Conservation (phyloP, 805 yeast genomes). For the Ascoidea rubescens region DNA sequence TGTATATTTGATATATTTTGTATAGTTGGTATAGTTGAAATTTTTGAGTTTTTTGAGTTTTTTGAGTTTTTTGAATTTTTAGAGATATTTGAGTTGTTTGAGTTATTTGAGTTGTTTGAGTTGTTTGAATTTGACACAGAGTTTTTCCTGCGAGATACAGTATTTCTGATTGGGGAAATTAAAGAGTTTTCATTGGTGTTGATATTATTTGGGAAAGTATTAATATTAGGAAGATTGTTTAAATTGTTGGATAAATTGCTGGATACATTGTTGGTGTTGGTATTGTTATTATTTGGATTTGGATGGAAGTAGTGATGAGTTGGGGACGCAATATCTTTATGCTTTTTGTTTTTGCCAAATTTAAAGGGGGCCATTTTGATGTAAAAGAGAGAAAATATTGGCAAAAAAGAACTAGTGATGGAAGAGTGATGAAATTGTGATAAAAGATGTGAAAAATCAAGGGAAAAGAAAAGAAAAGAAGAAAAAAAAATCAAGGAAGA, state of each 20-base stretch:
- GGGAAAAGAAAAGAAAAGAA: too few relatives aligned
- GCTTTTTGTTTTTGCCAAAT: slow-evolving; percentile 34
- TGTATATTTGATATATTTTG: too few relatives aligned
- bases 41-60: too few relatives aligned
- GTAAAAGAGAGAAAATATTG: not conserved
- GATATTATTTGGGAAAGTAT: not conserved
- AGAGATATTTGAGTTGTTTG: too few relatives aligned
- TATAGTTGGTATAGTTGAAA: too few relatives aligned
- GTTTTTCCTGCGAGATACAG: not conserved
- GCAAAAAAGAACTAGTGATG: too few relatives aligned
- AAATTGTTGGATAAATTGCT: not conserved
- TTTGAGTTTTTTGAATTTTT: too few relatives aligned
- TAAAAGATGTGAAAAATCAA: too few relatives aligned
- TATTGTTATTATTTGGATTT: slow-evolving; percentile 7
- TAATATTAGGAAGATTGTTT: too few relatives aligned
- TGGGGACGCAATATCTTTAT: slow-evolving; percentile 7
- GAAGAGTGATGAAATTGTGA: too few relatives aligned
- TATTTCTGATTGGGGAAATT: not conserved
- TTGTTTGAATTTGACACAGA: not conserved
- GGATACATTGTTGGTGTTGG: not conserved
- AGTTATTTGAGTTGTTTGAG: not conserved
- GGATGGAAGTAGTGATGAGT: slow-evolving; percentile 8
- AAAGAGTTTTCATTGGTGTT: not conserved
- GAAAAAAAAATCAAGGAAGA: too few relatives aligned
- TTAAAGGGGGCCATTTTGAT: slow-evolving; percentile 40